A percentile compares a stretch with the other conserved stretches of the same genome.
Evolutionary conservation across 306 rosid species (phyloP).

Genomic region (Castanea sativa): DNA sequence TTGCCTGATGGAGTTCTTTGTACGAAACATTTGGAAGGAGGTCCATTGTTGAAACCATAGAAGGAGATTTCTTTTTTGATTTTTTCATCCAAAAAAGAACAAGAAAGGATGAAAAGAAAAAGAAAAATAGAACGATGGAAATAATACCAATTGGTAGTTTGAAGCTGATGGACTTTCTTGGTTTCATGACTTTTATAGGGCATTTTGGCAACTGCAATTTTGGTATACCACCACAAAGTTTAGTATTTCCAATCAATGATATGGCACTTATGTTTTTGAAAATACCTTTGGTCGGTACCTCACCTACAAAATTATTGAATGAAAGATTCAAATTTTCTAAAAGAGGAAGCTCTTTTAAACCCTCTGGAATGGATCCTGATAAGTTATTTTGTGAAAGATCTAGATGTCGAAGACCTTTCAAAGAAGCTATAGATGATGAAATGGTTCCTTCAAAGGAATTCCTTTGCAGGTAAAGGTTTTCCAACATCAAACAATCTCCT

Average conservation of each 20-base stretch:
- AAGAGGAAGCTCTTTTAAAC: neutral
- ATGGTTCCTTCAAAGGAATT: slow-evolving; percentile 24
- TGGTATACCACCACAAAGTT: slow-evolving; percentile 19
- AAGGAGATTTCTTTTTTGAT: no score
- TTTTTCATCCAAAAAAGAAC: neutral
- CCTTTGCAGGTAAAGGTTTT: slow-evolving; percentile 18
- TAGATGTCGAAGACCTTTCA: slow-evolving; percentile 23
- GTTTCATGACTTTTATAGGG: slow-evolving; percentile 7
- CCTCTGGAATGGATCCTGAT: slow-evolving; percentile 31
- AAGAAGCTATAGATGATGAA: slow-evolving; percentile 36
- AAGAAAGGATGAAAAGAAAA: neutral
- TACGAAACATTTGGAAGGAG: neutral
- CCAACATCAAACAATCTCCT: slow-evolving; percentile 26
- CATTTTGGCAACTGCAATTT: neutral
- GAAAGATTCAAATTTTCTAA: slow-evolving; percentile 35
- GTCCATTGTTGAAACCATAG: no score
- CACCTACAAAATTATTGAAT: slow-evolving; percentile 40
- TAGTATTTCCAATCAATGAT: neutral
- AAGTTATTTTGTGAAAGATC: slow-evolving; percentile 33
- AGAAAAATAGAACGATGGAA: slow-evolving; percentile 11
- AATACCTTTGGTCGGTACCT: slow-evolving; percentile 33
- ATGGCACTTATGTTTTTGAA: slow-evolving; percentile 25
- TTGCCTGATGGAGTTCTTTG: no score
- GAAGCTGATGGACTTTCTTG: neutral
- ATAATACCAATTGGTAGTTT: neutral